Base-by-base conservation (phyloP, 495 filamentous ascomycete genomes). In the Aspergillus saccharolyticus region DNA sequence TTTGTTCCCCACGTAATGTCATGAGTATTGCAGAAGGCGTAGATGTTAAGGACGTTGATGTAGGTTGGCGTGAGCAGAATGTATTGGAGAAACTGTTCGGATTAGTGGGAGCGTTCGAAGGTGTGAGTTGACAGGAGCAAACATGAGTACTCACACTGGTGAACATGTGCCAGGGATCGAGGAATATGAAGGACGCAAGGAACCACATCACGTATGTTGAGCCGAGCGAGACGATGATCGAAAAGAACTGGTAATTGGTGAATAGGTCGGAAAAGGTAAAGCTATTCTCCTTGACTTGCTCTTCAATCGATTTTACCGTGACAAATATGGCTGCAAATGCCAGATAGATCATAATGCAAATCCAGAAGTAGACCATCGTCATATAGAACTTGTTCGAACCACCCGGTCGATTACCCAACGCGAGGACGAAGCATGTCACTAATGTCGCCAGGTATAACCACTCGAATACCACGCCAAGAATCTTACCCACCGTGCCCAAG, bases 151-250 rank as follows among this genome's bases (percentile, higher is more conserved):
- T 65, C 70, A 82, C 80, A 33, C 83, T 89, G 24, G 94, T 98
- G 75, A 96, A 82, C 89, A 99, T 96, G 72, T 99, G 95, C 92
- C 92, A 99, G 1, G 95, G 95, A 69, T 99, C 95, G 72, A 99
- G 86, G 84, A 97, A 97, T 62, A 97, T 80, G 59, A 99, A 82
- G 14, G 91, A 96, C 4, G 89, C 86, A 42, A 97, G 69, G 52
- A 99, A 85, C 85, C 91, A 99, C 66, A 99, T 86, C 61, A 94
- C 76, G 73, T 96, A 99, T 25, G 95, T 99, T 2, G 92, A 94
- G 30, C 85, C 79, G 60, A 97, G 81, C 1, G 91, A 96, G 16
- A 99, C 83, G 62, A 99, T 90, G 46, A 99, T 82, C 20, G 90
- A 93, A 72, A 92, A 92, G 80, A 99, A 97, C 45, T 94, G 80